Evolutionary conservation across 306 rosid species (phyloP).

Genomic region (Quercus alba): DNA sequence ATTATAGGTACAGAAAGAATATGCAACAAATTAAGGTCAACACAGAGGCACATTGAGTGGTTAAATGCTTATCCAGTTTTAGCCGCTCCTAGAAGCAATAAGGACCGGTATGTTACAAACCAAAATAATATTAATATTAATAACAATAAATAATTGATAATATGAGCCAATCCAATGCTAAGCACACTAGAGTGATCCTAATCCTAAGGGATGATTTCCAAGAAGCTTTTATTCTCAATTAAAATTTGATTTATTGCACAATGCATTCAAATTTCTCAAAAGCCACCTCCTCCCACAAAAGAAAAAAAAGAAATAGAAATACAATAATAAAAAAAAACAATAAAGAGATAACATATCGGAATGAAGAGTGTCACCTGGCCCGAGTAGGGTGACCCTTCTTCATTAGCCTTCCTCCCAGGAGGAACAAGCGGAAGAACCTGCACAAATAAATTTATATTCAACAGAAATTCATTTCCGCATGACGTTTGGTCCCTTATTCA

Average conservation of each 20-base stretch:
- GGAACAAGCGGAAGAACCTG: constrained; percentile 98
- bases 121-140: not conserved
- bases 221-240: not conserved
- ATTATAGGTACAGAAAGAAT: not conserved
- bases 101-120: not conserved
- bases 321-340: not conserved
- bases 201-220: not conserved
- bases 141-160: not conserved
- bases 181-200: not conserved
- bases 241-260: not conserved
- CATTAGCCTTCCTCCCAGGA: constrained; percentile 85
- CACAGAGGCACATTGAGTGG: not conserved
- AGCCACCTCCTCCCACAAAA: not conserved
- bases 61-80: not conserved
- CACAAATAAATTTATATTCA: not conserved
- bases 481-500: no score
- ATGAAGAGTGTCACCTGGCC: constrained; percentile 40
- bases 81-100: not conserved
- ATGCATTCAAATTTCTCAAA: not conserved
- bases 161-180: not conserved
- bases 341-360: not conserved
- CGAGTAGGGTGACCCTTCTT: constrained; percentile 72
- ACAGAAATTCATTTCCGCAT: not conserved
- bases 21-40: not conserved
- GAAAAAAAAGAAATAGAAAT: not conserved